These are phyloP conservation scores for Plantago major DNA, from an alignment of 257 asterid species.

Conservation along the genomic window DNA sequence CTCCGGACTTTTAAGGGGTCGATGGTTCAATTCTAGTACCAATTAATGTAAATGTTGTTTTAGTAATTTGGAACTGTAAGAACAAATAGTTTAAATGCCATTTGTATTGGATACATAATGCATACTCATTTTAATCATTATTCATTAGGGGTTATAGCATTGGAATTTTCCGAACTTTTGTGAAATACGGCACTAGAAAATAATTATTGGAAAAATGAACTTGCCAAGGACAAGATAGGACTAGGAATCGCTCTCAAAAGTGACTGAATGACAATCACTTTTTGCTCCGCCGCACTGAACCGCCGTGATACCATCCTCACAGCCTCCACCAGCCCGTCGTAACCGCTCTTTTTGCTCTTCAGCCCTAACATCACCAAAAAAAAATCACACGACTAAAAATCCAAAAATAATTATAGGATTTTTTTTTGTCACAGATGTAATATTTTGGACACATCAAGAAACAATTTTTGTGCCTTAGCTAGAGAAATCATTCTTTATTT, in stretches of 20 bases:
- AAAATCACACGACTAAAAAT: not conserved
- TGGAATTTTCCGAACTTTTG: no score
- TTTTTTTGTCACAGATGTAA: no score
- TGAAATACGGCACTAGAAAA: not conserved
- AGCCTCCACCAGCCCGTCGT: conserved; percentile 72
- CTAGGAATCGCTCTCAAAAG: conserved; percentile 62
- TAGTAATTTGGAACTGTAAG: no score
- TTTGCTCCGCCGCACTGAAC: conserved; percentile 42
- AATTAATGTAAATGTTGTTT: no score
- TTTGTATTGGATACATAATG: not conserved
- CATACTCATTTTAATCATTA: not conserved
- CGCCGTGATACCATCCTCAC: conserved; percentile 45
- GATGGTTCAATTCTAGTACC: no score
- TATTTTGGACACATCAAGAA: no score
- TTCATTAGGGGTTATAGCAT: no score
- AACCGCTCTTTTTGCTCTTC: conserved; percentile 45
- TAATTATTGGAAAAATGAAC: conserved; percentile 22
- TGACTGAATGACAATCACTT: conserved; percentile 35
- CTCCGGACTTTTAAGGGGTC: no score
- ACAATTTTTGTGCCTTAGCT: no score
- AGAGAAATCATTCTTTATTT: no score
- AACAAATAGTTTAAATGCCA: no score
- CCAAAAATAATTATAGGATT: not conserved
- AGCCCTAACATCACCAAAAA: no score
- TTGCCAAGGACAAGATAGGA: conserved; percentile 64